Percentiles rank a stretch among this genome's conserved stretches.
Conservation (phyloP, 441 rosid species). For the Corymbia citriodora region DNA sequence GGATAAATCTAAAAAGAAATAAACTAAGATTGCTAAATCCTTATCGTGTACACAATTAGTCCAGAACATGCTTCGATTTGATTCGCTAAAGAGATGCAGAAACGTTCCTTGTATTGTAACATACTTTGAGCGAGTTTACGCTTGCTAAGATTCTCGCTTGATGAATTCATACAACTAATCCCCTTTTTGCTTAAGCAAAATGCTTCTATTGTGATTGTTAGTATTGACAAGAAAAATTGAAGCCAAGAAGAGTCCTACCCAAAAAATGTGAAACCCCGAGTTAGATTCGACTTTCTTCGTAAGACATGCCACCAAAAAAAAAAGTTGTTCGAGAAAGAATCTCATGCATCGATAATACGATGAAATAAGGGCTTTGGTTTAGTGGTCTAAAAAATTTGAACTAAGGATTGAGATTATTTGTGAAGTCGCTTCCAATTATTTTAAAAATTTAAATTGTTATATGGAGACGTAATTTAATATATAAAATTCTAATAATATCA, state of each 20-base stretch:
- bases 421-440: no score
- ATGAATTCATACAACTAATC: not conserved
- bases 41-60: accelerated
- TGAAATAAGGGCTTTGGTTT: not conserved
- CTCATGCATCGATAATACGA: not conserved
- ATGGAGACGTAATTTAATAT: not conserved
- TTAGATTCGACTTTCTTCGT: not conserved
- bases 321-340: not conserved
- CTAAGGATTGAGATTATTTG: not conserved
- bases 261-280: not conserved
- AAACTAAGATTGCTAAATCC: not conserved
- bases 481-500: not conserved
- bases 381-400: no score
- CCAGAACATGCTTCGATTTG: not conserved
- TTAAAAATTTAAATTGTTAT: no score
- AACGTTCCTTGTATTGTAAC: accelerated
- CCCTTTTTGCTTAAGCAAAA: not conserved
- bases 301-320: not conserved
- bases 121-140: not conserved
- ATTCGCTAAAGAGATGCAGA: not conserved
- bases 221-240: accelerated
- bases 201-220: accelerated
- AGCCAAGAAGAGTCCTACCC: not conserved
- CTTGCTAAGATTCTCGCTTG: not conserved
- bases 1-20: not conserved